These are phyloP conservation scores for Russula ochroleuca DNA, from an alignment of 768 basidiomycete genomes.

Conservation along the genomic window DNA sequence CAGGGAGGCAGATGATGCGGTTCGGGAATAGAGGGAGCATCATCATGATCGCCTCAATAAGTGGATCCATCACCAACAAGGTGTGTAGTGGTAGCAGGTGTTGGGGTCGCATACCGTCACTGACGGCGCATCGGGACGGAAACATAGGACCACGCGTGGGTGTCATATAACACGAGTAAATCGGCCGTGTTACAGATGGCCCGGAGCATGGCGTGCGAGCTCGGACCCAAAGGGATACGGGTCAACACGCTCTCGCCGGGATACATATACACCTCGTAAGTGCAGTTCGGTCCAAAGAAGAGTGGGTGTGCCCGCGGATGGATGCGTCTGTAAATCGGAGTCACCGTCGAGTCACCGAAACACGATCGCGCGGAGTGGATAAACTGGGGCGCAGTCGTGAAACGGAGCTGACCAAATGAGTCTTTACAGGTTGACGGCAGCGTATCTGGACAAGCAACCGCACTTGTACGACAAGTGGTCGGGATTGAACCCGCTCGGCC, in stretches of 20 bases:
- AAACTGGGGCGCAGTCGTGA: slow-evolving; percentile 12
- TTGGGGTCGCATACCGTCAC: neutral
- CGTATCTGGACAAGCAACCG: slow-evolving; percentile 61
- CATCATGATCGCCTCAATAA: slow-evolving; percentile 44
- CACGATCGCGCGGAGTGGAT: slow-evolving; percentile 9
- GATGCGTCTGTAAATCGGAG: slow-evolving; percentile 6
- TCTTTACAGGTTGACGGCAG: slow-evolving; percentile 62
- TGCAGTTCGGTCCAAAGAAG: neutral
- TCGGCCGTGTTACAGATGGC: slow-evolving; percentile 76
- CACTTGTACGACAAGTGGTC: slow-evolving; percentile 65
- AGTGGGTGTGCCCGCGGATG: too few relatives aligned
- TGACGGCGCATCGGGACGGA: too few relatives aligned
- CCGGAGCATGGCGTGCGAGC: slow-evolving; percentile 78
- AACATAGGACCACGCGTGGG: slow-evolving; percentile 64
- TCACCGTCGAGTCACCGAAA: too few relatives aligned
- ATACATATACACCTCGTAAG: slow-evolving; percentile 56
- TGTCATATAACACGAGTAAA: slow-evolving; percentile 74
- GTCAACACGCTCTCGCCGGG: slow-evolving; percentile 77
- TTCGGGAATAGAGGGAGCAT: slow-evolving; percentile 40
- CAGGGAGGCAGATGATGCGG: slow-evolving; percentile 36
- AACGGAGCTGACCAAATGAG: slow-evolving; percentile 4
- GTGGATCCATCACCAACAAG: slow-evolving; percentile 56
- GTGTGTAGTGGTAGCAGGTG: slow-evolving; percentile 37
- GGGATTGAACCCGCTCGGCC: slow-evolving; percentile 59
- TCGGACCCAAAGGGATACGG: slow-evolving; percentile 59